Percentiles rank a stretch among this genome's conserved stretches.
These are phyloP conservation scores for Penicillium capsulatum DNA, from an alignment of 2,329 filamentous ascomycete genomes.

Conservation along the genomic window DNA sequence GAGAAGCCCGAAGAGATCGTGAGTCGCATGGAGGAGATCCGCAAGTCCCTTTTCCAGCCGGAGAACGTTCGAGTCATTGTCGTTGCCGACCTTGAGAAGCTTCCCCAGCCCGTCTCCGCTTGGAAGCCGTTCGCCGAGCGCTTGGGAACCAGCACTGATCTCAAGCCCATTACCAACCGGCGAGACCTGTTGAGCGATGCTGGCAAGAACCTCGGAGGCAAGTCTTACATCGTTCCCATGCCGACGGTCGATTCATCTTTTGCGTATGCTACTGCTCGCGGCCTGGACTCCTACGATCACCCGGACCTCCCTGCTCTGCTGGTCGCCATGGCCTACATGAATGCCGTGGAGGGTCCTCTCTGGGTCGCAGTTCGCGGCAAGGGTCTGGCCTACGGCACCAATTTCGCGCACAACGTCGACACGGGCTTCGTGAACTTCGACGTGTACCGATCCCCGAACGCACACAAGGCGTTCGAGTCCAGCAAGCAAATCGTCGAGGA, in stretches of 20 bases:
- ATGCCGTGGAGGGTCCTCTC: slow-evolving; percentile 87
- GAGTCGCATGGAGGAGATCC: slow-evolving; percentile 70
- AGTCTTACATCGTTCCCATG: slow-evolving; percentile 81
- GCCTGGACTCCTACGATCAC: slow-evolving; percentile 70
- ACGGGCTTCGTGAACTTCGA: slow-evolving; percentile 76
- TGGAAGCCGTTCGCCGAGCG: slow-evolving; percentile 64
- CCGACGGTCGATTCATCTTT: slow-evolving; percentile 89
- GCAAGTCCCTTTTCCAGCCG: slow-evolving; percentile 71
- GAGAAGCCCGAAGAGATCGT: slow-evolving; percentile 73
- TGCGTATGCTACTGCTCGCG: slow-evolving; percentile 68
- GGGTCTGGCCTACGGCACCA: slow-evolving; percentile 85
- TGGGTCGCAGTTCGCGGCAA: slow-evolving; percentile 92
- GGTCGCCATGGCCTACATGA: slow-evolving; percentile 85
- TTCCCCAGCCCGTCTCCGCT: slow-evolving; percentile 69
- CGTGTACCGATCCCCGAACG: slow-evolving; percentile 86
- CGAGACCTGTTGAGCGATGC: slow-evolving; percentile 68
- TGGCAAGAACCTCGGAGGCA: slow-evolving; percentile 68
- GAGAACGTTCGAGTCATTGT: slow-evolving; percentile 83
- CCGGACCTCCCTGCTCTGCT: slow-evolving; percentile 76
- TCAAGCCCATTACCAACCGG: slow-evolving; percentile 68
- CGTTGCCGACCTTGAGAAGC: slow-evolving; percentile 71
- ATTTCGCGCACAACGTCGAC: slow-evolving; percentile 72
- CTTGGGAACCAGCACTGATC: slow-evolving; percentile 51
- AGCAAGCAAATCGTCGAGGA: slow-evolving; percentile 70
- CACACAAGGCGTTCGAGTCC: slow-evolving; percentile 77